These are phyloP conservation scores for Rubia tinctorum DNA, from an alignment of 305 asterid genomes.

Conservation along the genomic window DNA sequence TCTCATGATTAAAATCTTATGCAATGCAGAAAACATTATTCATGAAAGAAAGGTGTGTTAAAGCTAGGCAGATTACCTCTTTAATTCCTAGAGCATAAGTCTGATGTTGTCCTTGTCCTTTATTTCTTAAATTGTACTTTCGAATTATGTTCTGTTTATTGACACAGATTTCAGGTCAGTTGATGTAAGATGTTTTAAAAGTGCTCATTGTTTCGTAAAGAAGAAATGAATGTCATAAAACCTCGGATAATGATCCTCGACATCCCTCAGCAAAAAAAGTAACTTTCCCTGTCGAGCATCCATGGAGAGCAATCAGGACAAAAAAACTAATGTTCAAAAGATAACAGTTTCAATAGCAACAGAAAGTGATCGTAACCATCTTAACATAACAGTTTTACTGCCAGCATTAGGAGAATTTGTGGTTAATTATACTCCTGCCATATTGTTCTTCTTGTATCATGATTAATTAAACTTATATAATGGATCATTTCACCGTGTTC, in stretches of 20 bases:
- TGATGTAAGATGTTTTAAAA: not conserved
- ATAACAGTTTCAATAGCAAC: conserved; percentile 3
- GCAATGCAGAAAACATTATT: not conserved
- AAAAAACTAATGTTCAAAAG: not conserved
- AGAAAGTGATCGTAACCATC: not conserved
- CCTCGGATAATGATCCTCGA: conserved; percentile 99
- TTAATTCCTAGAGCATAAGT: conserved; percentile 97
- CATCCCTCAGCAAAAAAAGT: conserved; percentile 96
- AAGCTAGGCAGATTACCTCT: conserved; percentile 53
- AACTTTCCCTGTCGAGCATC: conserved; percentile 58
- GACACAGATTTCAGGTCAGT: conserved; percentile 18
- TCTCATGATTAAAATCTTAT: not conserved
- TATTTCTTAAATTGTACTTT: conserved; percentile 75
- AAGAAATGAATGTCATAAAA: conserved; percentile 25
- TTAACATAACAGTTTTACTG: not conserved
- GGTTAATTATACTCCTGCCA: not conserved
- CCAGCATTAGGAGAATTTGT: not conserved
- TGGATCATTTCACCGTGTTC: not conserved
- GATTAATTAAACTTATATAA: not conserved
- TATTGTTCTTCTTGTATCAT: not conserved
- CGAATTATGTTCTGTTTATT: conserved; percentile 62
- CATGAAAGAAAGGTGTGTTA: not conserved
- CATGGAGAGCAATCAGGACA: conserved; percentile 17
- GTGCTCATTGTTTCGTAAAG: conserved; percentile 14
- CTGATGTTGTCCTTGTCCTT: conserved; percentile 94